phyloP scores from a whole-genome alignment of 2,329 filamentous ascomycete species.

The Tolypocladium tundrense region DNA sequence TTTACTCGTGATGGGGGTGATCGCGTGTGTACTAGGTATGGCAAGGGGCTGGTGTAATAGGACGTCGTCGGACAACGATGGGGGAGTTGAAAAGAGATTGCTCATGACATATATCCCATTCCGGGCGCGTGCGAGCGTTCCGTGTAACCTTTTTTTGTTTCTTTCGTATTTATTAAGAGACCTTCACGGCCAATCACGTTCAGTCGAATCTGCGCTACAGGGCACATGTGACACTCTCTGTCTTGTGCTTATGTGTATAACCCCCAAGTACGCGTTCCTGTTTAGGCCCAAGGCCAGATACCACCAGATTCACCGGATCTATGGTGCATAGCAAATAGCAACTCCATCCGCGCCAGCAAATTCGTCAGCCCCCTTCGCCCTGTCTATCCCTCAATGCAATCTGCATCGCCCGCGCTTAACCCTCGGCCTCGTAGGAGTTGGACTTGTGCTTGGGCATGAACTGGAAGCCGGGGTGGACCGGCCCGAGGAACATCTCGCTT shows the following conservation, averaged over 20 bases:
- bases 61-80: background rate
- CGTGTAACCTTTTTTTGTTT: background rate
- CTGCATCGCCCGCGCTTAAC: slow-evolving; percentile 25
- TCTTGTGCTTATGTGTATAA: background rate
- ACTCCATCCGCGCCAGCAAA: background rate
- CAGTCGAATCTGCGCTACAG: background rate
- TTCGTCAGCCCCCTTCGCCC: background rate
- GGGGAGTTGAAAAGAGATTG: background rate
- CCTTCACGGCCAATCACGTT: background rate
- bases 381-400: background rate
- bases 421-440: slow-evolving; percentile 75
- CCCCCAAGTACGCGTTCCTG: background rate
- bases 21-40: background rate
- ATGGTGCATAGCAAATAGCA: background rate
- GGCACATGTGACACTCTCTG: background rate
- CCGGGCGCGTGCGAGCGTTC: background rate
- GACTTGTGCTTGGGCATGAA: slow-evolving; percentile 98
- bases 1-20: slow-evolving; percentile 35
- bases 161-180: background rate
- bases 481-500: slow-evolving; percentile 96
- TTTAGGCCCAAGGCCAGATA: background rate
- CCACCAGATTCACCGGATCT: background rate
- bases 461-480: slow-evolving; percentile 78
- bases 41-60: background rate
- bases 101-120: background rate